These are phyloP conservation scores for Trichoderma endophyticum DNA, from an alignment of 2,329 filamentous ascomycete species.

Conservation along the genomic window DNA sequence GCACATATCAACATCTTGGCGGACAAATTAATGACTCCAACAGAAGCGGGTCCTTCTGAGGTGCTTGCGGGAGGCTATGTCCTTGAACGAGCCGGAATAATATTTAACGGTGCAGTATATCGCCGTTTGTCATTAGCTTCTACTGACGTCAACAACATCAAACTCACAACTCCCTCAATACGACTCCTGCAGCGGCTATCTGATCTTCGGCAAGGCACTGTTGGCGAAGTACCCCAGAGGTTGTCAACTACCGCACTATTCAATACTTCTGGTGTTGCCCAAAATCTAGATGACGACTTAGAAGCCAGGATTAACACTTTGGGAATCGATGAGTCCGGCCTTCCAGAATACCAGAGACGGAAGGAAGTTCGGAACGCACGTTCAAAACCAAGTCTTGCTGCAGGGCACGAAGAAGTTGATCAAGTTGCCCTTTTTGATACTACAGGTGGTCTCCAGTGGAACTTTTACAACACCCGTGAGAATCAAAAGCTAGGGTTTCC, in stretches of 20 bases:
- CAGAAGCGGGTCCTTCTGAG: background rate
- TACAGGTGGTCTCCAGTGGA: background rate
- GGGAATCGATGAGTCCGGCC: background rate
- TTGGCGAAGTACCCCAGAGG: no score
- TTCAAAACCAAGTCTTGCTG: background rate
- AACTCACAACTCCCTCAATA: background rate
- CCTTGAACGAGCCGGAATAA: background rate
- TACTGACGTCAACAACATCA: background rate
- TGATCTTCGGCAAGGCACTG: background rate
- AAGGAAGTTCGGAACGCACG: background rate
- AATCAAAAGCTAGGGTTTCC: background rate
- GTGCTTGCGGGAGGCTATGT: background rate
- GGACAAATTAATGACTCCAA: background rate
- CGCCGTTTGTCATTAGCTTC: background rate
- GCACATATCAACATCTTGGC: background rate
- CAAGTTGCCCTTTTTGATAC: background rate
- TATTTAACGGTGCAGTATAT: background rate
- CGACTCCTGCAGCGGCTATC: background rate
- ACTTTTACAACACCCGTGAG: background rate
- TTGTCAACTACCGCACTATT: no score
- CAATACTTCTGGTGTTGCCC: no score
- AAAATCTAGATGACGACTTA: no score
- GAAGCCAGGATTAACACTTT: no score
- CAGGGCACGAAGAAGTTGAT: background rate
- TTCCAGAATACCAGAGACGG: background rate